Evolutionary conservation across 768 basidiomycete genomes (phyloP).

Genomic region (Rhodotorula kratochvilovae): DNA sequence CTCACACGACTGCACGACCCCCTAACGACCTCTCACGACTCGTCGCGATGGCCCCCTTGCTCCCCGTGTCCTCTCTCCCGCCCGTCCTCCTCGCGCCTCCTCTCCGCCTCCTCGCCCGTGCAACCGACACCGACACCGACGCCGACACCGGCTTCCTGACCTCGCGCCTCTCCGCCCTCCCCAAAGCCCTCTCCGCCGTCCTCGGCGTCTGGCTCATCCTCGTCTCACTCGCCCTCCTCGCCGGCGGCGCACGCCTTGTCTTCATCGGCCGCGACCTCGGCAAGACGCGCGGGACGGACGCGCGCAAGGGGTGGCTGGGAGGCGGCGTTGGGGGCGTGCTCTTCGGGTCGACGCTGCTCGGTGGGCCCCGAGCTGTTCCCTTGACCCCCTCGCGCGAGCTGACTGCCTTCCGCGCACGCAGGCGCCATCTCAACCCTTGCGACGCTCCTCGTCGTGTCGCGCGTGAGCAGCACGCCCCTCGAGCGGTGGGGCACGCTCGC

Average conservation of each 20-base stretch:
- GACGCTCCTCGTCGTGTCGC: conserved; percentile 12
- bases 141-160: conserved; percentile 17
- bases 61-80: not conserved
- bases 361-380: not conserved
- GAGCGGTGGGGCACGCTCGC: conserved; percentile 18
- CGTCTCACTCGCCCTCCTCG: not conserved
- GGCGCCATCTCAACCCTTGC: not conserved
- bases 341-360: conserved; percentile 4
- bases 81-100: not conserved
- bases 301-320: conserved; percentile 8
- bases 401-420: not conserved
- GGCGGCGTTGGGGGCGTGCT: conserved; percentile 25
- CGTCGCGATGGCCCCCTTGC: not conserved
- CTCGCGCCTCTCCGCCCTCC: conserved; percentile 11
- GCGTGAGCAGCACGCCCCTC: not conserved
- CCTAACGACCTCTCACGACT: not conserved
- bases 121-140: not conserved
- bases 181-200: conserved; percentile 2
- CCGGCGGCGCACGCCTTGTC: not conserved
- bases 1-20: not conserved
- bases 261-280: conserved; percentile 5
- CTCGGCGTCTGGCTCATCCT: conserved; percentile 26
- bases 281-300: conserved; percentile 5
- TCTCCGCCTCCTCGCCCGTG: not conserved
- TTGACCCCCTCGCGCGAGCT: not conserved